phyloP scores from a whole-genome alignment of 495 filamentous ascomycete species.

The Xylaria curta region DNA sequence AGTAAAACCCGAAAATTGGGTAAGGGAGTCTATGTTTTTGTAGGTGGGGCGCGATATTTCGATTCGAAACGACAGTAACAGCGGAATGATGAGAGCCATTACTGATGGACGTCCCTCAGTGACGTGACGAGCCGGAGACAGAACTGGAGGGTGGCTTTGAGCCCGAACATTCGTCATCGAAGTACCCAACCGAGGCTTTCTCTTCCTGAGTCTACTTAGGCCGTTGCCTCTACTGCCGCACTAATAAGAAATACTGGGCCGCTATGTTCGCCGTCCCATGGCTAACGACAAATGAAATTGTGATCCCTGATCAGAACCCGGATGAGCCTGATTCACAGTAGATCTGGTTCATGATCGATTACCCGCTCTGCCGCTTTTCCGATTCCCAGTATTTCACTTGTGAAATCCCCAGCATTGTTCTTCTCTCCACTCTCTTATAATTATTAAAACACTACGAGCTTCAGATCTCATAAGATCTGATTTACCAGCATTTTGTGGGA shows the following conservation, averaged over 20 bases:
- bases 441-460: background rate
- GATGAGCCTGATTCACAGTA: constrained; percentile 20
- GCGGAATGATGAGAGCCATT: background rate
- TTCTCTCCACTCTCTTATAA: constrained; percentile 30
- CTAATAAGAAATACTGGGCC: background rate
- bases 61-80: no score
- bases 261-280: background rate
- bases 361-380: constrained; percentile 26
- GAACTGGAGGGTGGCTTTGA: constrained; percentile 17
- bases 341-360: constrained; percentile 37
- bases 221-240: background rate
- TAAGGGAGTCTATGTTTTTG: no score
- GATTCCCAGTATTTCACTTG: constrained; percentile 26
- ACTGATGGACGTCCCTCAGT: background rate
- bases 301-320: constrained; percentile 4
- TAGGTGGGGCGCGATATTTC: no score
- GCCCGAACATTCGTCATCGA: constrained; percentile 23
- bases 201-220: background rate
- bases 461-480: background rate
- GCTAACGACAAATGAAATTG: constrained; percentile 16
- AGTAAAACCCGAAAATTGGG: no score
- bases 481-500: constrained; percentile 7
- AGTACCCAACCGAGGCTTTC: background rate
- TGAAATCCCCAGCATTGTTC: background rate
- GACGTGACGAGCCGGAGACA: background rate